Base-by-base conservation (phyloP, 2,329 filamentous ascomycete genomes). In the Fusarium fracticaudum region DNA sequence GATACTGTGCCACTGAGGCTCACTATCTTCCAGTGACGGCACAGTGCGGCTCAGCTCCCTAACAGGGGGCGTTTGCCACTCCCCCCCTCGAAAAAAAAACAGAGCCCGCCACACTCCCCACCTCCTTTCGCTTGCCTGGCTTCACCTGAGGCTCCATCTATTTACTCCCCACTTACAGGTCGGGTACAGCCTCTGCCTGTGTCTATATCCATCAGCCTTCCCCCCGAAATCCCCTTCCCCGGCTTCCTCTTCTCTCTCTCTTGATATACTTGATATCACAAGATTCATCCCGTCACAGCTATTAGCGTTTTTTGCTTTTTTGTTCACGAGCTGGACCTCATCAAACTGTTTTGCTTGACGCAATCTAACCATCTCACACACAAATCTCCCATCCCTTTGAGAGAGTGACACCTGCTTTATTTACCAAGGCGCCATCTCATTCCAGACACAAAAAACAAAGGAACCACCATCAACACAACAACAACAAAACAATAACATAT, bases 131-230 rank as follows among this genome's bases (percentile, higher is more conserved):
- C 61, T 58, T 58, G n/a, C 55, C 43, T 59, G 43, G 45, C 62
- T 70, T 69, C 65, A 73, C 70, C 71, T 73, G 70, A 73, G 69
- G 69, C 65, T 73, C 65, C 65, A 73, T 63, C 68, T 43, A 66
- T 50, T 53, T 53, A 70, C 69, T 64, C 68, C 51, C 66, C 61
- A 57, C 62, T 55, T 59, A 50, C 31, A 40, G 35, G 63, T 41
- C 61, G 50, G 50, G 64, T 67, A 68, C 57, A 63, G 59, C 64
- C 64, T 71, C 40, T 65, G 64, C 48, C 45, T 33, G 47, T 54
- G 66, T 67, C 58, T 73, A 74, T 74, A 72, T 74, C 71, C 71
- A 73, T 73, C 67, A 68, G 64, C 71, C 66, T 60, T 60, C 58
- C 71, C 70, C 71, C 71, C 71, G 51, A 65, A 63, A 73, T 73